Evolutionary conservation across 208 protist species (phyloP), one percentile per base, ranked within the genome.

Genomic region (Strigomonas galati): DNA sequence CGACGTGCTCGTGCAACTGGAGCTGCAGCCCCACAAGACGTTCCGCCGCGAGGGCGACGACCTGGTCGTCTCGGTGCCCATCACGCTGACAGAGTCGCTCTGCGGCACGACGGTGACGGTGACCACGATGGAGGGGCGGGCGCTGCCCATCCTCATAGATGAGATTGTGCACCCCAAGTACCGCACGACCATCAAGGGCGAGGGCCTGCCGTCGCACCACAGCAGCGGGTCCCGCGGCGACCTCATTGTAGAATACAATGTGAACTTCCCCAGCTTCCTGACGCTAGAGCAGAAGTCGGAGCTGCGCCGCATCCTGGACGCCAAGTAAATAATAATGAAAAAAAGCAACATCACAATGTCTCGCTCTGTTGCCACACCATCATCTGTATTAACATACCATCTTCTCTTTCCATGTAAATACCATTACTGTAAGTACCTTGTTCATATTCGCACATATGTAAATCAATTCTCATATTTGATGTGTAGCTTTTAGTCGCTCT

Each of bases 271-370:
- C 21, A 80, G 78, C 52, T 94, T 91, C 63, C 67, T 94, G 52
- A 94, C 85, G 6, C 80, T 87, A 46, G 85, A 94, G 74, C 89
- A 94, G 80, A 94, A 91, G 69, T 82, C 85, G 12, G 85, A 94
- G 71, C 82, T 94, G 48, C 78, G 74, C 4, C 82, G 89, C 32
- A 87, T 94, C 37, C 65, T 94, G 2, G 84, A 89, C 7, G 79
- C 77, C 3, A 82, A 84, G 27, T 94, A 76, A 63, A 27, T 62
- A 40, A 10, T 40, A 40, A 40, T 40, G 35, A 10, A 40, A 40
- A n/a, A n/a, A n/a, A n/a, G n/a, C n/a, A n/a, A n/a, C n/a, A n/a
- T n/a, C n/a, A n/a, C n/a, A n/a, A n/a, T n/a, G n/a, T n/a, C n/a
- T n/a, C n/a, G n/a, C n/a, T n/a, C n/a, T n/a, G n/a, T n/a, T n/a